Percentiles rank a stretch among this genome's conserved stretches.
phyloP scores from a whole-genome alignment of 2,329 filamentous ascomycete species.

The Penicillium sp. region DNA sequence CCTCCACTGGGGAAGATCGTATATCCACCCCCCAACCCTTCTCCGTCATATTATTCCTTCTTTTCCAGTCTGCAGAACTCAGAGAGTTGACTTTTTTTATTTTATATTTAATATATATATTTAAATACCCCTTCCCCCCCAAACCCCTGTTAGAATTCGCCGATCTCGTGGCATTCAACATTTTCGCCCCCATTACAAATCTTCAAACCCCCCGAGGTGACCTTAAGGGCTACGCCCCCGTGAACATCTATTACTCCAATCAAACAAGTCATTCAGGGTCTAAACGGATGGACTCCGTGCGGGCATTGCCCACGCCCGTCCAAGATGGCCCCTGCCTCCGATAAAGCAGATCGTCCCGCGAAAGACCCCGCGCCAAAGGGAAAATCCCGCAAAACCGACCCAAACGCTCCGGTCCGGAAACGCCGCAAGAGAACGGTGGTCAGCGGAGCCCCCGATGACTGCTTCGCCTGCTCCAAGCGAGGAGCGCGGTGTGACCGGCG shows the following conservation, averaged over 20 bases:
- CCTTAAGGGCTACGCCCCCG: neutral
- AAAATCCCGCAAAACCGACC: conserved; percentile 29
- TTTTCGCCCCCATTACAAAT: conserved; percentile 1
- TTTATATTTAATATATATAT: neutral
- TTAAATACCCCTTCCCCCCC: neutral
- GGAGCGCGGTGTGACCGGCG: conserved; percentile 84
- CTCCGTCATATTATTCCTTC: conserved; percentile 7
- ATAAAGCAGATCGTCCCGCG: conserved; percentile 13
- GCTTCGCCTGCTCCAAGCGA: conserved; percentile 86
- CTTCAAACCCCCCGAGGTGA: neutral
- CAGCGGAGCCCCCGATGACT: conserved; percentile 89
- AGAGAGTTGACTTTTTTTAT: neutral
- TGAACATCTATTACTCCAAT: neutral
- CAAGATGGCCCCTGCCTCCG: conserved; percentile 18
- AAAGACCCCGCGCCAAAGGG: conserved; percentile 26
- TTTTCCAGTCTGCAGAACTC: neutral
- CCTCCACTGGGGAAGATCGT: conserved; percentile 24
- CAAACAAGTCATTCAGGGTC: neutral
- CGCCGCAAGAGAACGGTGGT: conserved; percentile 84
- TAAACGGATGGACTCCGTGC: conserved; percentile 18
- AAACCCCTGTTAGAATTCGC: neutral
- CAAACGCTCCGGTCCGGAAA: conserved; percentile 52
- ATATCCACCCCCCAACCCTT: conserved; percentile 16
- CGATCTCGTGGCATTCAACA: neutral
- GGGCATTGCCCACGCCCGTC: conserved; percentile 11